Conservation (phyloP, 768 basidiomycete species). For the Pholiota molesta region DNA sequence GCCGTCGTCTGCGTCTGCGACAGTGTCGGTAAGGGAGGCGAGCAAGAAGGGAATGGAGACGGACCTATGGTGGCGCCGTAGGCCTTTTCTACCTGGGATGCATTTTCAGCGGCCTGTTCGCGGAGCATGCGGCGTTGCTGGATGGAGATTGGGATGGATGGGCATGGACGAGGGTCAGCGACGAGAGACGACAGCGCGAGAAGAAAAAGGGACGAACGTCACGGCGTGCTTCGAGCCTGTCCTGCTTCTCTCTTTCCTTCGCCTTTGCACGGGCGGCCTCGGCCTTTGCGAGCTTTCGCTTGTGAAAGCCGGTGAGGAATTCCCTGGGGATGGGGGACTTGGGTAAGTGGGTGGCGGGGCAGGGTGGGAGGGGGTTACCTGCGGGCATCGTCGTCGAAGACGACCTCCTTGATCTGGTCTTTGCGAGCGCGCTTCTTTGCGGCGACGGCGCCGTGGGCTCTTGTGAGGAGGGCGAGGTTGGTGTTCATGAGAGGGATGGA, state of each 20-base stretch:
- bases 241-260: slow-evolving; percentile 74
- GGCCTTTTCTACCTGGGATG: slow-evolving; percentile 73
- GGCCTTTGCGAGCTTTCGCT: slow-evolving; percentile 84
- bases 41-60: slow-evolving; percentile 14
- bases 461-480: slow-evolving; percentile 56
- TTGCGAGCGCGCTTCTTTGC: slow-evolving; percentile 68
- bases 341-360: slow-evolving; percentile 19
- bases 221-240: slow-evolving; percentile 71
- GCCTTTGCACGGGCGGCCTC: slow-evolving; percentile 78
- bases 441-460: slow-evolving; percentile 62
- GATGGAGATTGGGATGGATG: slow-evolving; percentile 11
- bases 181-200: slow-evolving; percentile 13
- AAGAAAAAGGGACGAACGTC: slow-evolving; percentile 55
- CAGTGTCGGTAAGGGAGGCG: slow-evolving; percentile 8
- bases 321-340: slow-evolving; percentile 58
- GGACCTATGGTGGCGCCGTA: slow-evolving; percentile 57
- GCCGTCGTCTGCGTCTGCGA: slow-evolving; percentile 19
- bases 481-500: slow-evolving; percentile 29
- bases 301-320: slow-evolving; percentile 92
- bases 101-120: slow-evolving; percentile 79
- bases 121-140: slow-evolving; percentile 81
- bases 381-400: slow-evolving; percentile 88
- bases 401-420: slow-evolving; percentile 74
- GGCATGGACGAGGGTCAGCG: slow-evolving; percentile 1
- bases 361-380: slow-evolving; percentile 43